Evolutionary conservation across 2,329 filamentous ascomycete species (phyloP).

Genomic region (Ciborinia camelliae): DNA sequence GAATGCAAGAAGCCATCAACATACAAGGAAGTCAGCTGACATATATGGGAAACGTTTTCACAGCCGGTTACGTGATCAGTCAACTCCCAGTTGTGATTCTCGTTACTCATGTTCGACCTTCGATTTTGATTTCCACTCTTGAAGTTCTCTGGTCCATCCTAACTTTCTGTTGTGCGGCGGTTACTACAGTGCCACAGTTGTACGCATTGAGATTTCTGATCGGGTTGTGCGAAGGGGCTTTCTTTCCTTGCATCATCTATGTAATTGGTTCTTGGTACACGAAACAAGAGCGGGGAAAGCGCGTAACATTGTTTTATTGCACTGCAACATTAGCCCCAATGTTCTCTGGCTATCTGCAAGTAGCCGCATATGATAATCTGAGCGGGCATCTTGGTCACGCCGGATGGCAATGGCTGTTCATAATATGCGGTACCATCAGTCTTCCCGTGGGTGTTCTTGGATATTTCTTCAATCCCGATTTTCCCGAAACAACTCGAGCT

Average conservation of each 20-base stretch:
- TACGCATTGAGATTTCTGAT: constrained; percentile 45
- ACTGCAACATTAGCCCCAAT: constrained; percentile 49
- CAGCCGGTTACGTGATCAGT: constrained; percentile 37
- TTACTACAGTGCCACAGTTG: constrained; percentile 39
- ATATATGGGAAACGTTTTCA: constrained; percentile 52
- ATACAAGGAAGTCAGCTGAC: constrained; percentile 55
- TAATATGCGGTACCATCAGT: constrained; percentile 52
- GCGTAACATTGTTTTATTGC: constrained; percentile 53
- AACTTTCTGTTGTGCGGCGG: constrained; percentile 29
- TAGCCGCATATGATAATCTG: constrained; percentile 42
- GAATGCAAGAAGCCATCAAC: constrained; percentile 47
- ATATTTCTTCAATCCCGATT: constrained; percentile 45
- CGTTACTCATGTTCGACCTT: constrained; percentile 29
- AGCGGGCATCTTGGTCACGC: constrained; percentile 38
- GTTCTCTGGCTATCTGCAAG: constrained; percentile 45
- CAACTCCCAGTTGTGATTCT: constrained; percentile 30
- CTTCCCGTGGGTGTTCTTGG: constrained; percentile 53
- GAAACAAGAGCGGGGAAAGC: constrained; percentile 48
- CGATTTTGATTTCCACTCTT: constrained; percentile 27
- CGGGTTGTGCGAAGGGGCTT: constrained; percentile 38
- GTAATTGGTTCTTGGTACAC: constrained; percentile 47
- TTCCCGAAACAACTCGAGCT: constrained; percentile 41
- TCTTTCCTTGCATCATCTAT: constrained; percentile 37
- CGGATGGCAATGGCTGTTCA: constrained; percentile 48
- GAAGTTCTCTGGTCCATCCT: constrained; percentile 31